phyloP scores from a whole-genome alignment of 768 basidiomycete species.

The Naematelia encephala region DNA sequence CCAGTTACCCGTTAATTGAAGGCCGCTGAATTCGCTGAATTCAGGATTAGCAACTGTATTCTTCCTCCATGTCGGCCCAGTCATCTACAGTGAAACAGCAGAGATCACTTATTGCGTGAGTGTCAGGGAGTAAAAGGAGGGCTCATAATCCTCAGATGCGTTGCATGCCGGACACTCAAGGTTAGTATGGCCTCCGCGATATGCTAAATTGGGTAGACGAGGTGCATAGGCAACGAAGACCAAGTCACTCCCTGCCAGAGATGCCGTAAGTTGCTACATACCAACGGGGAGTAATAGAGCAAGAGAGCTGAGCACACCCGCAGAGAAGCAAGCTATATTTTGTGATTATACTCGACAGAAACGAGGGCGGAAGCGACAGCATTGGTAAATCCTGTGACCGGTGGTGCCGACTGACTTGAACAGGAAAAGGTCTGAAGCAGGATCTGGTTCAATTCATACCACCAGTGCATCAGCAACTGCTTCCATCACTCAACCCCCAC shows the following conservation, averaged over 20 bases:
- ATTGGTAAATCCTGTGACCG: not conserved
- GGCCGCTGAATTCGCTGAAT: too few relatives aligned
- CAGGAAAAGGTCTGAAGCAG: too few relatives aligned
- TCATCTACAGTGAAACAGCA: not conserved
- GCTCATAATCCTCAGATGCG: not conserved
- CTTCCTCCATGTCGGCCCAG: not conserved
- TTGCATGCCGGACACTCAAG: constrained; percentile 4
- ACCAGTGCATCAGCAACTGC: not conserved
- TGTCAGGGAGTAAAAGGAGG: not conserved
- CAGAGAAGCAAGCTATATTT: not conserved
- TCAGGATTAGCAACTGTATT: not conserved
- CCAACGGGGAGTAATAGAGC: not conserved
- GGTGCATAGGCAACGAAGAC: not conserved
- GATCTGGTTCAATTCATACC: too few relatives aligned
- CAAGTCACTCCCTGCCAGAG: not conserved
- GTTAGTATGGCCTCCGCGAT: not conserved
- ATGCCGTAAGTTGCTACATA: not conserved
- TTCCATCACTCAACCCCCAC: not conserved
- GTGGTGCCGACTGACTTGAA: not conserved
- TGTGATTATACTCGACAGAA: not conserved
- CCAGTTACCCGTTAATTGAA: too few relatives aligned
- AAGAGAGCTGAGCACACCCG: not conserved
- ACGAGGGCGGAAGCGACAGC: not conserved
- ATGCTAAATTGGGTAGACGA: not conserved
- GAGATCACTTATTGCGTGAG: not conserved